Percentiles rank a stretch among this genome's conserved stretches.
Conservation (phyloP, 345 rosid species). For the Trapa bicornis region DNA sequence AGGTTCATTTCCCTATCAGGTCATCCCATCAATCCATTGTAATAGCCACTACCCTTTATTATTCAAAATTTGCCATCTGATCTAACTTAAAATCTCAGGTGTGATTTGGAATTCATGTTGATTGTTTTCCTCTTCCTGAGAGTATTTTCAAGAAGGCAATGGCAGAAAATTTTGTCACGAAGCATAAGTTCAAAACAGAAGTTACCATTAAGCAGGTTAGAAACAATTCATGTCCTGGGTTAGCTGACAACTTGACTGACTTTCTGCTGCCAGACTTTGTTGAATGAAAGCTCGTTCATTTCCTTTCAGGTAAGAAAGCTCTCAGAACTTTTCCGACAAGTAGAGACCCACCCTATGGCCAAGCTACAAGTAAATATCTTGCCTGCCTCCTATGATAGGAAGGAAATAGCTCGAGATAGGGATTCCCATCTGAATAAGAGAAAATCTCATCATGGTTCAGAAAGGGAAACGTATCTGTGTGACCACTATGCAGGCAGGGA, state of each 20-base stretch:
- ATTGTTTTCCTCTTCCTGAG: slow-evolving; percentile 76
- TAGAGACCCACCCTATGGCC: slow-evolving; percentile 11
- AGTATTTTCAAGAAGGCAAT: slow-evolving; percentile 63
- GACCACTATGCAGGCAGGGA: slow-evolving; percentile 20
- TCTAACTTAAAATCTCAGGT: slow-evolving; percentile 38
- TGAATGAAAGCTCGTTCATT: neutral
- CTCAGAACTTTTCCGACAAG: slow-evolving; percentile 52
- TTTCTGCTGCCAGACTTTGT: neutral
- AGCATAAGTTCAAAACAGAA: slow-evolving; percentile 64
- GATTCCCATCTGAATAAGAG: slow-evolving; percentile 15
- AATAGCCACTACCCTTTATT: slow-evolving; percentile 1
- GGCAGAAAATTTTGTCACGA: slow-evolving; percentile 52
- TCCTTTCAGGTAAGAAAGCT: slow-evolving; percentile 56
- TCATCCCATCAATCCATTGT: slow-evolving; percentile 11
- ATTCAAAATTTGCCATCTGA: slow-evolving; percentile 1
- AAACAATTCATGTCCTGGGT: neutral
- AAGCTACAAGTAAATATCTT: slow-evolving; percentile 16
- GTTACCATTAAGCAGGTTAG: slow-evolving; percentile 52
- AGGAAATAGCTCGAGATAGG: slow-evolving; percentile 17
- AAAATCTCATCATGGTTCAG: slow-evolving; percentile 15
- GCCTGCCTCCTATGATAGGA: slow-evolving; percentile 15
- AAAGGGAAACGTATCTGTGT: slow-evolving; percentile 20
- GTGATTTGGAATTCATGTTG: slow-evolving; percentile 31
- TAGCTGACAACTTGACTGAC: neutral
- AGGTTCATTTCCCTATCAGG: slow-evolving; percentile 89